These are phyloP conservation scores for Oryza glumipatula DNA, from an alignment of 176 grass and related monocot species.

Conservation along the genomic window DNA sequence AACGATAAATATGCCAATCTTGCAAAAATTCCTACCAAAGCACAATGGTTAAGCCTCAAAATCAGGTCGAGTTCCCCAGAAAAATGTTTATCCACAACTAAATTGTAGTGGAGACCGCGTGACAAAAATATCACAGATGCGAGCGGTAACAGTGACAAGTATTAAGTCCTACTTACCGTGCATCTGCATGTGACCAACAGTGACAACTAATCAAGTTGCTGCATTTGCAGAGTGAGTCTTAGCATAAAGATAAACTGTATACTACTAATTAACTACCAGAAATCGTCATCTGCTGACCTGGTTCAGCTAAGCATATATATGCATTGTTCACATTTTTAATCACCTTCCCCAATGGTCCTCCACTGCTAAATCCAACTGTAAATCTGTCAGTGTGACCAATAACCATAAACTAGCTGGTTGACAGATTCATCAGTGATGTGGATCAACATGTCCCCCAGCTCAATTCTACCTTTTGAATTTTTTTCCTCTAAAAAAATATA, in stretches of 20 bases:
- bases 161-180: background rate
- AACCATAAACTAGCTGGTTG: constrained; percentile 26
- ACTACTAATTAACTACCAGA: too few relatives aligned
- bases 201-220: background rate
- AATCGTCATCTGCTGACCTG: constrained; percentile 36
- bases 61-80: too few relatives aligned
- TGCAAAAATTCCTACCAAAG: too few relatives aligned
- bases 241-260: background rate
- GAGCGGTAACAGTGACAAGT: background rate
- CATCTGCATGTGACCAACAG: background rate
- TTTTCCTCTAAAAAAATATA: background rate
- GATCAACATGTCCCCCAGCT: background rate
- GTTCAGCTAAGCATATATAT: constrained; percentile 6
- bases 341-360: background rate
- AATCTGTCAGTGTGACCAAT: background rate
- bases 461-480: constrained; percentile 38
- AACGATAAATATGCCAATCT: too few relatives aligned
- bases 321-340: background rate
- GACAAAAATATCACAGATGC: background rate
- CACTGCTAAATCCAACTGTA: constrained; percentile 29
- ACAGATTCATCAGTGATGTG: background rate
- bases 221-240: background rate
- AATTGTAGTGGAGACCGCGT: background rate
- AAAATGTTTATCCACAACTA: background rate
- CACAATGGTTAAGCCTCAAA: too few relatives aligned